phyloP scores from a whole-genome alignment of 179 eudicot genomes.

The Beta corolliflora region DNA sequence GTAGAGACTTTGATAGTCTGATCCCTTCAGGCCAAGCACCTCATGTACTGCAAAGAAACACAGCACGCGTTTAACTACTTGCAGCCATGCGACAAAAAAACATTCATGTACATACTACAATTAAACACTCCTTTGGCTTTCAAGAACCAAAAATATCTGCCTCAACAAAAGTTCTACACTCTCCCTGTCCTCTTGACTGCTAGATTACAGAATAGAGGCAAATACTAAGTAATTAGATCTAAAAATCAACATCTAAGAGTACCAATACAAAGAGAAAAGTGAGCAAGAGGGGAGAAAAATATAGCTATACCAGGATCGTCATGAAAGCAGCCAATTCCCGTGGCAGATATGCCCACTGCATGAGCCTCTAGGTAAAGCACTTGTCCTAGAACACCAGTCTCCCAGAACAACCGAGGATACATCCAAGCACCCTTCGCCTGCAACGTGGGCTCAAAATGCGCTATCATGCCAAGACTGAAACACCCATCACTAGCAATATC shows the following conservation, averaged over 20 bases:
- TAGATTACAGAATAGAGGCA: background rate
- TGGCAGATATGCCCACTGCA: conserved; percentile 87
- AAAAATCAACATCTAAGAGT: background rate
- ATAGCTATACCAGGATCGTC: conserved; percentile 77
- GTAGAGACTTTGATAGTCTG: conserved; percentile 76
- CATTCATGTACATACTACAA: background rate
- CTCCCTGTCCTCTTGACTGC: background rate
- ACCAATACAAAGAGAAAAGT: background rate
- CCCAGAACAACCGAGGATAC: conserved; percentile 95
- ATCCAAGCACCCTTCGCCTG: conserved; percentile 73
- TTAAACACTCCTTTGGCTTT: too few relatives aligned
- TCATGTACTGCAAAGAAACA: conserved; percentile 64
- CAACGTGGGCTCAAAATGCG: conserved; percentile 75
- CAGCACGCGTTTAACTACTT: background rate
- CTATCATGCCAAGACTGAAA: conserved; percentile 95
- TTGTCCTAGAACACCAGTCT: conserved; percentile 93
- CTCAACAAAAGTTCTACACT: background rate
- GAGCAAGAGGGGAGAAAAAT: background rate
- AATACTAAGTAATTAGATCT: background rate
- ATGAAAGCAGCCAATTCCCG: conserved; percentile 96
- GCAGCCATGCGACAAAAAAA: background rate
- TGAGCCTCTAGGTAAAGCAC: conserved; percentile 91
- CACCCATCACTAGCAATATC: conserved; percentile 94
- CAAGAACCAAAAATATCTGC: background rate
- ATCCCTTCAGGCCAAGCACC: conserved; percentile 72